Conservation (phyloP, 2,329 filamentous ascomycete species). For the Ophiostoma ips region DNA sequence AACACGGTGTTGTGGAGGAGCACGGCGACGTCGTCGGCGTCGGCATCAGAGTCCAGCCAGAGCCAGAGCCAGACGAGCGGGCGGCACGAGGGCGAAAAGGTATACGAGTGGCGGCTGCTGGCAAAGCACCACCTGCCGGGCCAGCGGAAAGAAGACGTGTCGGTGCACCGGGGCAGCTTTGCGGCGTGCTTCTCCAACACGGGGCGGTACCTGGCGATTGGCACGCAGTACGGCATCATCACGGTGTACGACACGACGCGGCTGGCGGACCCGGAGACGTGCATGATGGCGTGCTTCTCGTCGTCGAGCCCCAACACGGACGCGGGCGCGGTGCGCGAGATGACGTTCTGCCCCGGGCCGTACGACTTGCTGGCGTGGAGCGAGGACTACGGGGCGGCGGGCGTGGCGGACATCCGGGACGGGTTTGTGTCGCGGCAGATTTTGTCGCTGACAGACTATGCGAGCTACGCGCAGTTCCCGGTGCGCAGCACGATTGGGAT, state of each 20-base stretch:
- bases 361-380: conserved; percentile 90
- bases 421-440: conserved; percentile 56
- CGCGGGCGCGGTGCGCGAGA: conserved; percentile 71
- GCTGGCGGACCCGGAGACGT: conserved; percentile 34
- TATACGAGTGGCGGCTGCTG: conserved; percentile 36
- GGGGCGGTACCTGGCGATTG: conserved; percentile 58
- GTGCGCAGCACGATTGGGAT: conserved; percentile 24
- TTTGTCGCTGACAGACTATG: conserved; percentile 46
- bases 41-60: conserved; percentile 6
- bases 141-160: conserved; percentile 38
- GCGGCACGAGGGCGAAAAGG: conserved; percentile 10
- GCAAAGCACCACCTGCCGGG: conserved; percentile 43
- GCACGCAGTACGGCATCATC: conserved; percentile 68
- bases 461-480: conserved; percentile 38
- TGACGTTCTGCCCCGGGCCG: conserved; percentile 81
- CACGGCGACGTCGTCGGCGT: too few relatives aligned
- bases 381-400: conserved; percentile 68
- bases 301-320: conserved; percentile 61
- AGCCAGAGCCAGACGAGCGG: conserved; percentile 10
- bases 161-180: conserved; percentile 54
- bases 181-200: conserved; percentile 64
- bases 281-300: conserved; percentile 61
- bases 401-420: conserved; percentile 57
- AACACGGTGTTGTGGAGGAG: background rate
- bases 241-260: conserved; percentile 53